Evolutionary conservation across 148 eudicot genomes (phyloP), one percentile per base, ranked within the genome.

Genomic region (Linanthus parryae): DNA sequence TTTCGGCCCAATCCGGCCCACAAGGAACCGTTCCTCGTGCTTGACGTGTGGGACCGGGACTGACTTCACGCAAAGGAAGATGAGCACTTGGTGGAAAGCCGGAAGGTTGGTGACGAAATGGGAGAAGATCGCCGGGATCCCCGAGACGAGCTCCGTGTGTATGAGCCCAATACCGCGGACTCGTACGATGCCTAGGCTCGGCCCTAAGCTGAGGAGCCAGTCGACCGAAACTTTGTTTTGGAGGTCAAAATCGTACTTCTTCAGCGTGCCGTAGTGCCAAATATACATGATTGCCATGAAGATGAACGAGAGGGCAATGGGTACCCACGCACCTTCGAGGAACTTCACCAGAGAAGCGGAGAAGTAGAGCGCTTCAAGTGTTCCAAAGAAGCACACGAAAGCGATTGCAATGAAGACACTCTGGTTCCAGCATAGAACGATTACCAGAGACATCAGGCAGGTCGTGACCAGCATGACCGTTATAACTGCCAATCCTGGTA

Each of bases 381-480:
- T 61, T 23, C 99, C 99, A 21, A 92, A 92, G 52, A 92, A 81
- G 17, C 82, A 3, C 15, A 92, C 73, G 46, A 92, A 92, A 27
- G 70, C 61, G 13, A 88, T 42, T 43, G 99, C 99, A 3, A 84
- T 63, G 47, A 80, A 26, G 14, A 82, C 71, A 29, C 75, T 92
- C 59, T 65, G 76, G 56, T 69, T 80, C 99, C 99, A 92, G 66
- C 90, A 81, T 7, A 92, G 53, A 6, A 92, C 96, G 23, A 92
- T 92, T 0, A 92, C 95, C 0, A 92, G 84, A 10, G 96, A 92
- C 99, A 92, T 92, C 16, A 92, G 79, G 76, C 99, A 92, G 4
- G 99, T 92, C 26, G 99, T 92, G 24, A 92, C 99, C 53, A 92
- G 75, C 99, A 92, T 92, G 15, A 92, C 99, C 0, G 99, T 92